These are phyloP conservation scores for Aspergillus sp. DNA, from an alignment of 2,329 filamentous ascomycete genomes.

Conservation along the genomic window DNA sequence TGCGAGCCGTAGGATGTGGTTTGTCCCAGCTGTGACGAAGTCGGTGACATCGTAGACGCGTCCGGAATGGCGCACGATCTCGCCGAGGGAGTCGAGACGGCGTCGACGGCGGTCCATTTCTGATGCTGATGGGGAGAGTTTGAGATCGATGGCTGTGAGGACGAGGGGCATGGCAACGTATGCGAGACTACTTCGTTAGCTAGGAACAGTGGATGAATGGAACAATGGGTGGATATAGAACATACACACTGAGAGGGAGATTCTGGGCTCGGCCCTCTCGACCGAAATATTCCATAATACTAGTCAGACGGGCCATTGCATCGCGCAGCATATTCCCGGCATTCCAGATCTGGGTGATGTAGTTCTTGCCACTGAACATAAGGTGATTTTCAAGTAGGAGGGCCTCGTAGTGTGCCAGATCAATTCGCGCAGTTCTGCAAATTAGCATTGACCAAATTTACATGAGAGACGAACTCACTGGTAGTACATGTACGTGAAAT, in stretches of 20 bases:
- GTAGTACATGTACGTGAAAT: conserved; percentile 55
- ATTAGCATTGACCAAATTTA: neutral
- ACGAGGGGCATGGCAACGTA: conserved; percentile 29
- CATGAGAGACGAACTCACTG: conserved; percentile 40
- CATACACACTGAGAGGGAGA: conserved; percentile 51
- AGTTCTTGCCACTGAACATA: conserved; percentile 38
- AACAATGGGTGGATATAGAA: conserved; percentile 1
- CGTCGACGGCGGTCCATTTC: conserved; percentile 19
- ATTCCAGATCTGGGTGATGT: conserved; percentile 36
- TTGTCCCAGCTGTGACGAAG: conserved; percentile 24
- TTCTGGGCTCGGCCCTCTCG: conserved; percentile 47
- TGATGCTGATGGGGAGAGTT: conserved; percentile 21
- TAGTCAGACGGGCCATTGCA: conserved; percentile 46
- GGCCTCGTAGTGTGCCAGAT: conserved; percentile 50
- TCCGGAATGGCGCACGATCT: conserved; percentile 24
- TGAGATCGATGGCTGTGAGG: conserved; percentile 29
- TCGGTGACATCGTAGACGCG: conserved; percentile 29
- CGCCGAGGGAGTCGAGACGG: conserved; percentile 20
- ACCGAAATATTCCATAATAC: conserved; percentile 50
- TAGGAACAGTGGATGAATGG: neutral
- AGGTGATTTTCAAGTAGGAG: conserved; percentile 43
- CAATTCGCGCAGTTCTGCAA: conserved; percentile 44
- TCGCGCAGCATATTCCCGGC: conserved; percentile 44
- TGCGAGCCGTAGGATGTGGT: conserved; percentile 26
- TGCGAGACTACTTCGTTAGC: conserved; percentile 18